These are phyloP conservation scores for Penium margaritaceum DNA, from an alignment of 139 green algal species.

Conservation along the genomic window DNA sequence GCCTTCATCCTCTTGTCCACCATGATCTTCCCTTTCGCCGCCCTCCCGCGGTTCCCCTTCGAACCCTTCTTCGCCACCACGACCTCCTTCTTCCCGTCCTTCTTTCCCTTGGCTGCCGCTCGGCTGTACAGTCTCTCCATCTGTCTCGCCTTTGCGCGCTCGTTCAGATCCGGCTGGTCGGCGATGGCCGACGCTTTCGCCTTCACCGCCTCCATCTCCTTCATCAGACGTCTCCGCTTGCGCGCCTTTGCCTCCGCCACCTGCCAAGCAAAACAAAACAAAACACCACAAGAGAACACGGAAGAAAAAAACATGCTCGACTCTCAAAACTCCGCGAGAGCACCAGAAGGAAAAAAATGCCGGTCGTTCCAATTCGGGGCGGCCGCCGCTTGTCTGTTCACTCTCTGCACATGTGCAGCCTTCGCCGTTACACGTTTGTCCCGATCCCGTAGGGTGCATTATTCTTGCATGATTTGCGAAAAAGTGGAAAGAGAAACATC, in stretches of 20 bases:
- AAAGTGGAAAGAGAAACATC: no score
- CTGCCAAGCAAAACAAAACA: background rate
- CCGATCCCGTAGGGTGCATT: no score
- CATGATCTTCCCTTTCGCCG: slow-evolving; percentile 36
- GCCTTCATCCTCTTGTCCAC: slow-evolving; percentile 36
- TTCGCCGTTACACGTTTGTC: no score
- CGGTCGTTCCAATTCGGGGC: no score
- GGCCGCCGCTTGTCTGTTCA: no score
- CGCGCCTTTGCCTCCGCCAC: slow-evolving; percentile 46
- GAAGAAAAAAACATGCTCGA: no score
- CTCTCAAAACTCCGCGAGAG: no score
- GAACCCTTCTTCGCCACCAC: slow-evolving; percentile 41
- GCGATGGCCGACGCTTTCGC: slow-evolving; percentile 39
- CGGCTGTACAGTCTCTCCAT: slow-evolving; percentile 42
- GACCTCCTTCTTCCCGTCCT: slow-evolving; percentile 19
- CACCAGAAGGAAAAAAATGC: no score
- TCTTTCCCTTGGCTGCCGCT: slow-evolving; percentile 13
- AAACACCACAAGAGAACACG: background rate
- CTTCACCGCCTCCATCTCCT: slow-evolving; percentile 37
- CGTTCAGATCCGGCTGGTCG: slow-evolving; percentile 30
- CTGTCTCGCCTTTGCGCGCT: slow-evolving; percentile 26
- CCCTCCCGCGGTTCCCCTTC: slow-evolving; percentile 39
- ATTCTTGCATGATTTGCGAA: no score
- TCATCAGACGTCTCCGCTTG: slow-evolving; percentile 35
- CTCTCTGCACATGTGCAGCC: no score